Evolutionary conservation across 2,329 filamentous ascomycete genomes (phyloP), one percentile per base, ranked within the genome.

Genomic region (Colletotrichum musae): DNA sequence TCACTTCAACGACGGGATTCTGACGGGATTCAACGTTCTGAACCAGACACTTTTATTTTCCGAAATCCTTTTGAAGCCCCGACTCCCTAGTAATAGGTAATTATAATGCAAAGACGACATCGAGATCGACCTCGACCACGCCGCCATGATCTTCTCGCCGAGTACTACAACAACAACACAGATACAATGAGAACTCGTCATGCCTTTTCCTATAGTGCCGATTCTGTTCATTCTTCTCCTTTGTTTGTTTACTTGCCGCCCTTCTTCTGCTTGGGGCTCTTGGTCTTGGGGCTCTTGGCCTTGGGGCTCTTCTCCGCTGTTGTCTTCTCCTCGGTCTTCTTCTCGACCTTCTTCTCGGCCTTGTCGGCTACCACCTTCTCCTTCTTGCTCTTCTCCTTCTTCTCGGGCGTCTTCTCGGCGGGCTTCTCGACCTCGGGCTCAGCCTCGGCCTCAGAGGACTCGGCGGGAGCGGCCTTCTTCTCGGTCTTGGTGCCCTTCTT

Each of bases 381-480:
- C 26, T 26, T 47, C 43, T 58, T 58, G 10, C 43, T 50, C 51
- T 68, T 72, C 53, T 69, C 63, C 28, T 64, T 59, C 39, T 64
- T 63, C 65, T 67, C 62, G 13, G 57, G 47, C 45, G 69, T 58
- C 58, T 66, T 64, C 64, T 72, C 66, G 10, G 61, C 36, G 47
- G 58, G 18, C 63, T 50, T 50, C 53, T 68, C 71, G 51, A 67
- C 64, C 28, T 62, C 64, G 63, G 47, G 58, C 65, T 64, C 69
- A 32, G 47, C 28, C 63, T 70, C 50, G n/a, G 5, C 59, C 59
- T 72, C 53, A 6, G 62, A 59, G 67, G 59, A 62, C 58, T 72
- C 70, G 64, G 72, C 72, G 16, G 18, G 18, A 1, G 74, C 70
- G 16, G 74, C 70, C 70, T 79, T 68, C 50, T 53, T 56, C 51